Conservation (phyloP, 176 grass and related monocot species). For the Bonia amplexicaulis region DNA sequence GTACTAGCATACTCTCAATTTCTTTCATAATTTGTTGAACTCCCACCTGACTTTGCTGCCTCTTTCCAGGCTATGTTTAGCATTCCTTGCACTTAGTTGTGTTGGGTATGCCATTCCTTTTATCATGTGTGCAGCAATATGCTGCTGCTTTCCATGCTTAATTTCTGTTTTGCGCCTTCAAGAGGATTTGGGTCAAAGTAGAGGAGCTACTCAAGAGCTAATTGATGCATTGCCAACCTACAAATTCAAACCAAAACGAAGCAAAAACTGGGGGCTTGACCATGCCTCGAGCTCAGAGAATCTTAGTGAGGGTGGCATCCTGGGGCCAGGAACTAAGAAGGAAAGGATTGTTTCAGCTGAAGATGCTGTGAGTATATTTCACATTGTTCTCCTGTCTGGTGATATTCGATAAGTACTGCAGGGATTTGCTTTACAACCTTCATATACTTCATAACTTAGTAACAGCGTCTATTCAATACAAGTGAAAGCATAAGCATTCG, state of each 20-base stretch:
- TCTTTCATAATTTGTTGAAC: slow-evolving; percentile 22
- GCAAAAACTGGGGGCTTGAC: slow-evolving; percentile 58
- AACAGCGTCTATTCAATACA: background rate
- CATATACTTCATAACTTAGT: background rate
- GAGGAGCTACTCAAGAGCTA: slow-evolving; percentile 79
- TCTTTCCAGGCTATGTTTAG: slow-evolving; percentile 77
- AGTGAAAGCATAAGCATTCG: background rate
- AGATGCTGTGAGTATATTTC: slow-evolving; percentile 83
- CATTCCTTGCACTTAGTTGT: slow-evolving; percentile 91
- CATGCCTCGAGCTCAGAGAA: slow-evolving; percentile 50
- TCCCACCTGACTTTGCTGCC: slow-evolving; percentile 13
- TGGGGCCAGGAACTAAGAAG: slow-evolving; percentile 76
- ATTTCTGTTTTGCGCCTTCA: slow-evolving; percentile 80
- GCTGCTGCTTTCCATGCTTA: slow-evolving; percentile 96
- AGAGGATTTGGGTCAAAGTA: slow-evolving; percentile 70
- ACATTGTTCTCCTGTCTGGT: background rate
- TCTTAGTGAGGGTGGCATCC: slow-evolving; percentile 70
- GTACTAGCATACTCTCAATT: slow-evolving; percentile 39
- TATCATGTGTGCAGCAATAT: slow-evolving; percentile 86
- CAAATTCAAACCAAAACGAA: slow-evolving; percentile 86
- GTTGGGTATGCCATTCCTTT: slow-evolving; percentile 96
- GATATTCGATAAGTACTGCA: background rate
- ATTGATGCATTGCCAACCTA: slow-evolving; percentile 79
- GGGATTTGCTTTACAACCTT: background rate
- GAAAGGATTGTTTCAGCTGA: slow-evolving; percentile 81